These are phyloP conservation scores for Crithidia acanthocephali DNA, from an alignment of 208 protist species.

Conservation along the genomic window DNA sequence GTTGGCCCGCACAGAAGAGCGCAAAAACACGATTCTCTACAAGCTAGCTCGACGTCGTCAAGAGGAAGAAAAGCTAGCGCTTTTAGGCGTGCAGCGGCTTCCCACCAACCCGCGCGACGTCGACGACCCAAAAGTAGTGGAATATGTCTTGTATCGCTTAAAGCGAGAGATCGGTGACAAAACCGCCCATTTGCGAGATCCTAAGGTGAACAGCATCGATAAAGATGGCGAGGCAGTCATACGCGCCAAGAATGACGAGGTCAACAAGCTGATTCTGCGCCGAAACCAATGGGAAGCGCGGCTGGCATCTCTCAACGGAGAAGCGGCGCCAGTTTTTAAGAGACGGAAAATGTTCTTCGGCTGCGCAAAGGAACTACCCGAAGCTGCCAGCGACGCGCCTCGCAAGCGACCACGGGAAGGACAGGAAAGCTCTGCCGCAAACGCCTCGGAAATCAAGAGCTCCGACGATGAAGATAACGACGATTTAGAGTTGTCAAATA, in stretches of 20 bases:
- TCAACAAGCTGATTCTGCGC: slow-evolving; percentile 70
- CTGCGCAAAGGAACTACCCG: slow-evolving; percentile 73
- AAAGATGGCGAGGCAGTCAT: slow-evolving; percentile 79
- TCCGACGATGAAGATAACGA: slow-evolving; percentile 14
- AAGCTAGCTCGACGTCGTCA: slow-evolving; percentile 62
- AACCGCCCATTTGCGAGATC: slow-evolving; percentile 62
- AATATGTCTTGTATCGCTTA: slow-evolving; percentile 68
- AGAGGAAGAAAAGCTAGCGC: slow-evolving; percentile 65
- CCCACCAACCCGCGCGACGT: slow-evolving; percentile 75
- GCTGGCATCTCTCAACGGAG: slow-evolving; percentile 34
- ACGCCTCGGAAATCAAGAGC: background rate
- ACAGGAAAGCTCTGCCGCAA: background rate
- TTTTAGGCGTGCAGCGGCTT: slow-evolving; percentile 57
- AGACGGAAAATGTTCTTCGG: slow-evolving; percentile 72
- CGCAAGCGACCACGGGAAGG: slow-evolving; percentile 28
- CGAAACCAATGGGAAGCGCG: slow-evolving; percentile 70
- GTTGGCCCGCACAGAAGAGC: slow-evolving; percentile 75
- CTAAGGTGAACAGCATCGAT: slow-evolving; percentile 60
- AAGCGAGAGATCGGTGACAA: slow-evolving; percentile 81
- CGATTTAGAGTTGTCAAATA: background rate
- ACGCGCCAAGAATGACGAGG: slow-evolving; percentile 76
- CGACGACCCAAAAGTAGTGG: slow-evolving; percentile 59
- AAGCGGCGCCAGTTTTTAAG: background rate
- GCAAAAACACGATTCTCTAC: slow-evolving; percentile 87
- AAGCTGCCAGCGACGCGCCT: slow-evolving; percentile 42